A percentile compares a stretch with the other conserved stretches of the same genome.
phyloP scores from a whole-genome alignment of 805 yeast genomes.

The Zygoascus tannicola region DNA sequence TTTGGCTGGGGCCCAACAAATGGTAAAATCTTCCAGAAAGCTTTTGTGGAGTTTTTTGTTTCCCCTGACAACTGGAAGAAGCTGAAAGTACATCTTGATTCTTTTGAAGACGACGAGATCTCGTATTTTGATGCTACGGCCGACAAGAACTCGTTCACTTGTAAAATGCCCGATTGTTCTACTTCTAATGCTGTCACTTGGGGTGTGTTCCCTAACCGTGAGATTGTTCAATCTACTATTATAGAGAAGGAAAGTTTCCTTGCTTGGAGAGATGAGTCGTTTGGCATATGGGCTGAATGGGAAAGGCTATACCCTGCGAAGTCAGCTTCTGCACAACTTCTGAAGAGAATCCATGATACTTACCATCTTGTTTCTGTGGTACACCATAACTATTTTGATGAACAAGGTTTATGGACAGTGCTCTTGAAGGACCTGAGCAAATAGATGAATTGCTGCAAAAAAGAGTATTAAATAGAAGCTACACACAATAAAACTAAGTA shows the following conservation, averaged over 20 bases:
- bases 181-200: constrained; percentile 83
- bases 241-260: constrained; percentile 85
- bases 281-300: constrained; percentile 89
- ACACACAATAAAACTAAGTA: too few relatives aligned
- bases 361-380: constrained; percentile 77
- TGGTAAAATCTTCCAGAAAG: constrained; percentile 86
- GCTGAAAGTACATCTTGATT: constrained; percentile 44
- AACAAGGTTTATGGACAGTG: constrained; percentile 67
- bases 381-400: constrained; percentile 72
- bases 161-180: constrained; percentile 44
- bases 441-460: too few relatives aligned
- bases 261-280: constrained; percentile 97
- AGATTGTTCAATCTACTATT: constrained; percentile 83
- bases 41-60: constrained; percentile 87
- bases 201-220: constrained; percentile 94
- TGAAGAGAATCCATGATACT: constrained; percentile 50
- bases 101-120: constrained; percentile 35
- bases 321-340: constrained; percentile 46
- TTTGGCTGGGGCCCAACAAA: constrained; percentile 96
- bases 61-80: constrained; percentile 60
- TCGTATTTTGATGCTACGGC: constrained; percentile 72
- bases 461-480: too few relatives aligned
- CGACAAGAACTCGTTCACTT: constrained; percentile 40
- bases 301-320: constrained; percentile 58
- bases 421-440: too few relatives aligned